A percentile compares a stretch with the other conserved stretches of the same genome.
Evolutionary conservation across 2,329 filamentous ascomycete species (phyloP).

Genomic region (Aspergillus awamori): DNA sequence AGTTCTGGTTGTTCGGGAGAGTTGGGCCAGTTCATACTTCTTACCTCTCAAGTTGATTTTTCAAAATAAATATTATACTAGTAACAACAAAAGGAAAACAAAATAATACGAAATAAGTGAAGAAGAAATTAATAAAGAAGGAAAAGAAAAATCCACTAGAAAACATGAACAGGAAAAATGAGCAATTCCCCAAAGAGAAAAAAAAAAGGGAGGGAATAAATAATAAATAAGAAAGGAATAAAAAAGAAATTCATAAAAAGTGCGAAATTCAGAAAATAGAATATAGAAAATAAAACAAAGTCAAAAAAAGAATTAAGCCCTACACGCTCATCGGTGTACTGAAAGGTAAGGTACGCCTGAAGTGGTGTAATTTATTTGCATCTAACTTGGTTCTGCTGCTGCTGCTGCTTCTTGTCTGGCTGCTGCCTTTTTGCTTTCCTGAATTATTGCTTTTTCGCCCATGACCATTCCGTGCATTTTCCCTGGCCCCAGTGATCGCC

Average conservation of each 20-base stretch:
- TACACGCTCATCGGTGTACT: constrained; percentile 9
- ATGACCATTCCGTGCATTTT: constrained; percentile 28
- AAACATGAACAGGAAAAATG: neutral
- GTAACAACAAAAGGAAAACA: neutral
- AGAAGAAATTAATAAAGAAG: too few species aligned
- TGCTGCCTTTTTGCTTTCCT: constrained; percentile 11
- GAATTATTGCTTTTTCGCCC: constrained; percentile 16
- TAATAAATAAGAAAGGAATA: constrained; percentile 1
- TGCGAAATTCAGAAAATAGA: neutral
- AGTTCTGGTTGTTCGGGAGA: constrained; percentile 10
- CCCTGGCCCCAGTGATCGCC: constrained; percentile 41
- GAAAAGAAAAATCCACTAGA: too few species aligned
- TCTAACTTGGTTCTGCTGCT: constrained; percentile 1
- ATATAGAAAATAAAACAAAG: neutral
- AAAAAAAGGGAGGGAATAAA: constrained; percentile 7
- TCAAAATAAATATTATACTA: neutral
- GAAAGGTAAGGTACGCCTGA: constrained; percentile 23
- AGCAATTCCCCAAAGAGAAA: too few species aligned
- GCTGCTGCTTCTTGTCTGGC: too few species aligned
- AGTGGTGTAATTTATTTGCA: constrained; percentile 9
- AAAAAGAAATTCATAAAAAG: constrained; percentile 14
- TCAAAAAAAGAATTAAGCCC: constrained; percentile 15
- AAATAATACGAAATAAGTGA: too few species aligned
- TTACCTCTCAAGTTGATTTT: neutral
- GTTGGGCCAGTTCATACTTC: constrained; percentile 16